Base-by-base conservation (phyloP, 768 basidiomycete species). In the Ramaria sp. region DNA sequence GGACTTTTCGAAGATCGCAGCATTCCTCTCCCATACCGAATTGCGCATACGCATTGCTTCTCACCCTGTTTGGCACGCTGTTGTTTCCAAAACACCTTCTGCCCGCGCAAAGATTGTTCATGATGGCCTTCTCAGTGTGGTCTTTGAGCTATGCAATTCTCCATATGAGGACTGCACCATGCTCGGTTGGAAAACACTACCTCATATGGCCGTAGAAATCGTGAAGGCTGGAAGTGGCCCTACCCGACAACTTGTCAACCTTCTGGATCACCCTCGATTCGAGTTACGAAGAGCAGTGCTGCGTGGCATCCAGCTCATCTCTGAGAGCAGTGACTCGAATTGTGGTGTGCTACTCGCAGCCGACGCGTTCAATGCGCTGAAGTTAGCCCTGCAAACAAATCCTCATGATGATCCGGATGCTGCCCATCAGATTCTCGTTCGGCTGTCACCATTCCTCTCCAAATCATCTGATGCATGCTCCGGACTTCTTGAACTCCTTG, bases 111-210 rank as follows among this genome's bases (percentile, higher is more conserved):
- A 62, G 19, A 53, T 63, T 46, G 57, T 54, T 54, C 63, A 60
- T 22, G 57, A 34, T 34, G 33, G 33, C 33, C 33, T 34, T 34
- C 33, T 34, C 11, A 34, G 53, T 46, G 42, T 41, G 22, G 24
- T 63, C 39, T 63, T 63, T 43, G 59, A 63, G 15, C 50, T 63
- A 11, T 63, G 63, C 43, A 52, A 30, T 31, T 63, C 63, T 31
- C 55, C 49, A 34, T 59, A 62, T 37, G 59, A 60, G 10, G 63
- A 63, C 46, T 51, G 53, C 34, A 55, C 62, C 45, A 49, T 51
- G 11, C 37, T 62, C 7, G 63, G 61, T 13, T 34, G 55, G 22
- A n/a, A 47, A 52, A 51, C 59, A 56, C 38, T 54, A 51, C 41
- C 61, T 3, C 46, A 22, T 37, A 60, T 63, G 61, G 59, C 63